Percentiles rank a stretch among this genome's conserved stretches.
These are phyloP conservation scores for Cubamyces lactineus DNA, from an alignment of 768 basidiomycete species.

Conservation along the genomic window DNA sequence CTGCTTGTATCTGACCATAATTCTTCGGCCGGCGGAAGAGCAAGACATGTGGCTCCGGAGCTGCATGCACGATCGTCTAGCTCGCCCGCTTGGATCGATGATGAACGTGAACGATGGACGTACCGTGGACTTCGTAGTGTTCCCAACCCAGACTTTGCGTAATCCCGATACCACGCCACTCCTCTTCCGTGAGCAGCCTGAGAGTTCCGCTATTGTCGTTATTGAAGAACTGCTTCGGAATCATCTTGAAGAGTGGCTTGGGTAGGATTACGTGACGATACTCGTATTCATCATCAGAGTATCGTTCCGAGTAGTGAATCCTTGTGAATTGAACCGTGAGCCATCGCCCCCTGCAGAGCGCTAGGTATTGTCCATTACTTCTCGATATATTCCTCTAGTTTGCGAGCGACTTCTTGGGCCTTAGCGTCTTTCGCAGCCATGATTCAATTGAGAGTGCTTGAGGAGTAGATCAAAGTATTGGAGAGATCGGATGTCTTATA, in stretches of 20 bases:
- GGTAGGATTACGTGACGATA: conserved; percentile 98
- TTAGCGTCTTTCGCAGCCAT: conserved; percentile 29
- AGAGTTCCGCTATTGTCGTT: conserved; percentile 74
- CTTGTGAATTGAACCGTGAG: conserved; percentile 42
- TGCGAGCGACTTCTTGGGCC: conserved; percentile 30
- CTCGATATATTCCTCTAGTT: conserved; percentile 75
- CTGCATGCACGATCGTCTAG: conserved; percentile 40
- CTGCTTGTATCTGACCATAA: conserved; percentile 42
- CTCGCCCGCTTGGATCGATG: too few species aligned
- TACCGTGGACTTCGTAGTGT: conserved; percentile 96
- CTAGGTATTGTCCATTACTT: conserved; percentile 49
- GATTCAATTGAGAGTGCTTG: background rate
- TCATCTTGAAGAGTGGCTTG: conserved; percentile 90
- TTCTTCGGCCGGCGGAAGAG: conserved; percentile 86
- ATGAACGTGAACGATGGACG: conserved; percentile 23
- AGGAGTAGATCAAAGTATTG: too few species aligned
- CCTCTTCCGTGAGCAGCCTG: conserved; percentile 79
- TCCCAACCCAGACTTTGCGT: conserved; percentile 97
- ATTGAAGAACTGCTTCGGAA: conserved; percentile 85
- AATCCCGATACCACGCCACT: conserved; percentile 97
- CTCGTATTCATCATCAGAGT: conserved; percentile 91
- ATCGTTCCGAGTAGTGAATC: conserved; percentile 90
- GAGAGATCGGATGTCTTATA: background rate
- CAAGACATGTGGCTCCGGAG: conserved; percentile 91
- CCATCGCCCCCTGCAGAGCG: background rate